Conservation (phyloP, 768 basidiomycete species). For the Exidia glandulosa region DNA sequence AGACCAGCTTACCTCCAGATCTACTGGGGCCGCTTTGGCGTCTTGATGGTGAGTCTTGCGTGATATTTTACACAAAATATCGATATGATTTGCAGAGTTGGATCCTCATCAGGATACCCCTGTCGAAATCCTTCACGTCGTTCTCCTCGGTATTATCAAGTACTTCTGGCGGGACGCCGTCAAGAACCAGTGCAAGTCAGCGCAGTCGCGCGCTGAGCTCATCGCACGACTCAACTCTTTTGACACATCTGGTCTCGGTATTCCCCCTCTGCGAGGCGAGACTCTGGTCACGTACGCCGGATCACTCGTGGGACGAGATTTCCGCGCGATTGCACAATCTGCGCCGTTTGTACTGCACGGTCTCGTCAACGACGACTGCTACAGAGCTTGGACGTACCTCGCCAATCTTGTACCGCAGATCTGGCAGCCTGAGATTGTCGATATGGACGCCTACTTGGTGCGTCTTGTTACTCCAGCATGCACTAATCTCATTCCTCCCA, state of each 20-base stretch:
- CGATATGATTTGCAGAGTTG: background rate
- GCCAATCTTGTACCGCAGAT: background rate
- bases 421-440: background rate
- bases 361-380: constrained; percentile 7
- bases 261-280: constrained; percentile 17
- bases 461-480: background rate
- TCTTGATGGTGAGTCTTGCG: background rate
- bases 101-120: constrained; percentile 12
- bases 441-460: background rate
- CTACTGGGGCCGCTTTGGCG: background rate
- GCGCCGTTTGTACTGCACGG: constrained; percentile 25
- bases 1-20: background rate
- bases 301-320: constrained; percentile 26
- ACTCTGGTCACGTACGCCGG: constrained; percentile 28
- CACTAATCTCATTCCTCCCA: constrained; percentile 1
- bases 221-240: constrained; percentile 14
- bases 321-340: constrained; percentile 17
- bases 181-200: background rate
- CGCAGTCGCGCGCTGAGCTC: background rate
- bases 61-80: background rate
- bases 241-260: constrained; percentile 18
- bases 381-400: background rate
- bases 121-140: constrained; percentile 20
- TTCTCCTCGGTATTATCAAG: constrained; percentile 36
- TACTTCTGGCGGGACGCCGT: constrained; percentile 35